Evolutionary conservation across 345 rosid species (phyloP).

Genomic region (Punica granatum): DNA sequence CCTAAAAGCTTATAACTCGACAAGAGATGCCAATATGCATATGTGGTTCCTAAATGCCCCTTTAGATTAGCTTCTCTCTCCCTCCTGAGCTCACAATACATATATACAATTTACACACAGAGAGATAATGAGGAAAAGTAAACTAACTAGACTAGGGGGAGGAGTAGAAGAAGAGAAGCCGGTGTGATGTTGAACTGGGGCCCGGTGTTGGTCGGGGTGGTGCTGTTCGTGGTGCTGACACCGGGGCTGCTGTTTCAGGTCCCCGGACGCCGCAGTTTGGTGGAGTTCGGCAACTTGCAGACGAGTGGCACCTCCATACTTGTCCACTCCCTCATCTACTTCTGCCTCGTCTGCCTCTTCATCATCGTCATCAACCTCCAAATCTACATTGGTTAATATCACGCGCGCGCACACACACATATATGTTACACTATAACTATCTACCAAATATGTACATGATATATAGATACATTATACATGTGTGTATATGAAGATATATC

Average conservation of each 20-base stretch:
- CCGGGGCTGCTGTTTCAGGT: conserved; percentile 53
- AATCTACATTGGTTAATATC: conserved; percentile 25
- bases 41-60: too few species aligned
- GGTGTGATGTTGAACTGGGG: conserved; percentile 48
- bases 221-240: conserved; percentile 39
- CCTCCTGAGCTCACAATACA: too few species aligned
- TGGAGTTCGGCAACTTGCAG: conserved; percentile 44
- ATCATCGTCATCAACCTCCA: conserved; percentile 38
- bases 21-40: too few species aligned
- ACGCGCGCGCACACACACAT: too few species aligned
- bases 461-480: too few species aligned
- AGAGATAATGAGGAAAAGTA: too few species aligned
- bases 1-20: too few species aligned
- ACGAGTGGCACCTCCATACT: conserved; percentile 46
- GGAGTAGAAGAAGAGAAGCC: neutral
- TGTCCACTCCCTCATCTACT: conserved; percentile 41
- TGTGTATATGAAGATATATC: too few species aligned
- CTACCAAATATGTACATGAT: too few species aligned
- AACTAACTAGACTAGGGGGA: neutral
- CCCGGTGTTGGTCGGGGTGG: conserved; percentile 39
- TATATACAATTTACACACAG: too few species aligned
- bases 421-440: too few species aligned
- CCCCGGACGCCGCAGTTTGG: conserved; percentile 30
- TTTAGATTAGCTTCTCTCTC: too few species aligned
- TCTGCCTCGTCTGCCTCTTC: conserved; percentile 42